A percentile compares a stretch with the other conserved stretches of the same genome.
Conservation (phyloP, 2,329 filamentous ascomycete genomes). For the Phialemonium atrogriseum region DNA sequence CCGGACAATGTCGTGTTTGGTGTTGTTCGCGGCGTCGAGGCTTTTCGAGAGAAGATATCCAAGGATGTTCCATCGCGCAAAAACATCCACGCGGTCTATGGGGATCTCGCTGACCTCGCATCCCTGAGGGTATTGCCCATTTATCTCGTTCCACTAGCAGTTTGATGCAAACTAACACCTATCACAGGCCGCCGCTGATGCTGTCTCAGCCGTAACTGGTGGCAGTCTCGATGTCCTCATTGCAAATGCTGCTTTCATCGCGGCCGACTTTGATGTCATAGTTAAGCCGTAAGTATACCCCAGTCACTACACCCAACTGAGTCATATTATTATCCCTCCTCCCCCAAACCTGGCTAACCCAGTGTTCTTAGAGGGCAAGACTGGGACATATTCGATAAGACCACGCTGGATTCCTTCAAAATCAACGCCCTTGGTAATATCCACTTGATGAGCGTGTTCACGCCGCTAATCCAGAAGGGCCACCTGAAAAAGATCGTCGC, state of each 20-base stretch:
- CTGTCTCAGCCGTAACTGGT: constrained; percentile 22
- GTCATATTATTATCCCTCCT: no score
- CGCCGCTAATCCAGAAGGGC: constrained; percentile 43
- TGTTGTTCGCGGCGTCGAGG: no score
- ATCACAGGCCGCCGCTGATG: constrained; percentile 14
- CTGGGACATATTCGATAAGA: constrained; percentile 24
- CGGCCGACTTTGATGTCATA: no score
- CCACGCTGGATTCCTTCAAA: constrained; percentile 24
- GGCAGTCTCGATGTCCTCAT: constrained; percentile 42
- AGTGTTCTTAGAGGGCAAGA: constrained; percentile 9
- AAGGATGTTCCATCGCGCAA: no score
- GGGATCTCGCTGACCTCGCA: no score
- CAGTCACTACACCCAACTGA: background rate
- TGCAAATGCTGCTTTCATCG: constrained; percentile 37
- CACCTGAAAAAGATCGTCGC: constrained; percentile 44
- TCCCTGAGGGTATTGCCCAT: no score
- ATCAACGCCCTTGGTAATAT: constrained; percentile 44
- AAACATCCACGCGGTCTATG: no score
- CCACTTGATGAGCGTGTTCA: constrained; percentile 42
- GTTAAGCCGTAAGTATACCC: constrained; percentile 12
- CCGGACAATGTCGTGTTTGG: no score
- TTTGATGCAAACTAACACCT: constrained; percentile 13
- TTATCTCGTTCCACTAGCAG: no score
- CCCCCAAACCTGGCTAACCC: constrained; percentile 8
- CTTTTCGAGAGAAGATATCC: no score